These are phyloP conservation scores for Rhazya stricta DNA, from an alignment of 257 asterid genomes.

Conservation along the genomic window DNA sequence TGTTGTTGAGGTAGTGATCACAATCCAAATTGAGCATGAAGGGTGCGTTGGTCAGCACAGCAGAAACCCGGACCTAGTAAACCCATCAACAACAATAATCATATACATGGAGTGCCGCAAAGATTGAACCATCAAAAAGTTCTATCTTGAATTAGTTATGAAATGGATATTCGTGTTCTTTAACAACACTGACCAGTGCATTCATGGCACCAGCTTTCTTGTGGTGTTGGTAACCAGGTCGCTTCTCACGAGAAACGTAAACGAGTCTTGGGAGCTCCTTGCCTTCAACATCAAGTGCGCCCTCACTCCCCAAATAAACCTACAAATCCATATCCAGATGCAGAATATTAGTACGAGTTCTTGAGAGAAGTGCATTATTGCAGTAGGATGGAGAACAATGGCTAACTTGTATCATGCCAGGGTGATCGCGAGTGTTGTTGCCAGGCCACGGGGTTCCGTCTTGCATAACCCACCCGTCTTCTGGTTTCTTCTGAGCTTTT, in stretches of 20 bases:
- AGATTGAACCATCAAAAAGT: not conserved
- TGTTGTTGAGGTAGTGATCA: constrained; percentile 80
- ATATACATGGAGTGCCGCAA: not conserved
- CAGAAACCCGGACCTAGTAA: constrained; percentile 70
- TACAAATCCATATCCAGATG: constrained; percentile 10
- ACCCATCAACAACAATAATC: not conserved
- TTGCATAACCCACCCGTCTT: constrained; percentile 93
- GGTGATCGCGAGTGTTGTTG: constrained; percentile 76
- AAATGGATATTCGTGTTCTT: not conserved
- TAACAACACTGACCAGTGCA: constrained; percentile 44
- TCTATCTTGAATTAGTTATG: not conserved
- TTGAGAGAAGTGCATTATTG: not conserved
- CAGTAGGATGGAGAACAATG: not conserved
- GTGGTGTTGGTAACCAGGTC: constrained; percentile 80
- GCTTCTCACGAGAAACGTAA: constrained; percentile 79
- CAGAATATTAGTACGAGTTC: too few relatives aligned
- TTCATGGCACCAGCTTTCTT: constrained; percentile 92
- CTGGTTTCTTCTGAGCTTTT: constrained; percentile 82
- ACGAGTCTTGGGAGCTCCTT: constrained; percentile 75
- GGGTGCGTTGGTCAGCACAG: constrained; percentile 80
- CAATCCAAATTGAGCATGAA: constrained; percentile 82
- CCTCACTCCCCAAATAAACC: constrained; percentile 81
- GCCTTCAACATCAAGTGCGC: constrained; percentile 86
- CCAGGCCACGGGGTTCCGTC: constrained; percentile 95
- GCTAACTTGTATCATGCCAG: constrained; percentile 83